Percentiles rank a stretch among this genome's conserved stretches.
These are phyloP conservation scores for Massarina eburnea DNA, from an alignment of 2,329 filamentous ascomycete genomes.

Conservation along the genomic window DNA sequence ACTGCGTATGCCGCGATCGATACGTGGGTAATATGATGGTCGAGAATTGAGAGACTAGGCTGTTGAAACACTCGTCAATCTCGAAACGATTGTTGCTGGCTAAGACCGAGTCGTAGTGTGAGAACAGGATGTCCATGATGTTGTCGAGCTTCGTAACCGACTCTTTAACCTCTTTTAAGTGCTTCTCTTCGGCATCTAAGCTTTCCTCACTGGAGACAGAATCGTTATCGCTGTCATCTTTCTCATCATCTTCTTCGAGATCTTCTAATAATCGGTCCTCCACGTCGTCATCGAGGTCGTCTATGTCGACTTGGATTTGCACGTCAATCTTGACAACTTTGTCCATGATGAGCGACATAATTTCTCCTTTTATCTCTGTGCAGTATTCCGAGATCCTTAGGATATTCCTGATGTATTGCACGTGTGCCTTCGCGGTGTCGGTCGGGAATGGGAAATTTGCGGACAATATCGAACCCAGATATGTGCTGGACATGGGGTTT, in stretches of 20 bases:
- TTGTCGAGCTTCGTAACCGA: slow-evolving; percentile 90
- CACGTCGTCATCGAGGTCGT: slow-evolving; percentile 87
- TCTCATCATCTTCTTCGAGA: slow-evolving; percentile 49
- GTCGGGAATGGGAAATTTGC: slow-evolving; percentile 74
- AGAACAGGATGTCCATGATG: slow-evolving; percentile 85
- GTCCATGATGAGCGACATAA: slow-evolving; percentile 81
- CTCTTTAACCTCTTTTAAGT: slow-evolving; percentile 72
- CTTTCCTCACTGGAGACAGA: slow-evolving; percentile 68
- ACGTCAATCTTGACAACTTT: slow-evolving; percentile 92
- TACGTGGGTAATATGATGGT: slow-evolving; percentile 88
- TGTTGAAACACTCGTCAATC: slow-evolving; percentile 72
- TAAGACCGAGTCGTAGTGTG: slow-evolving; percentile 76
- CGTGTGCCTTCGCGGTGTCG: slow-evolving; percentile 75
- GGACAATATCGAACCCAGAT: slow-evolving; percentile 67
- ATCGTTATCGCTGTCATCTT: slow-evolving; percentile 65
- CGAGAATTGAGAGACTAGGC: slow-evolving; percentile 81
- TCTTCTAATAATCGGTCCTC: slow-evolving; percentile 70
- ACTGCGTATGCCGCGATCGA: slow-evolving; percentile 90
- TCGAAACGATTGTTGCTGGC: slow-evolving; percentile 64
- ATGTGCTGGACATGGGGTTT: slow-evolving; percentile 74
- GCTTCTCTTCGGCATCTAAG: slow-evolving; percentile 57
- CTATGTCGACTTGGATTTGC: slow-evolving; percentile 89
- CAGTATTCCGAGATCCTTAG: slow-evolving; percentile 76
- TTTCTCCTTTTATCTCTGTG: slow-evolving; percentile 74
- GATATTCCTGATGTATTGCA: slow-evolving; percentile 86